Evolutionary conservation across 2,329 filamentous ascomycete genomes (phyloP), one percentile per base, ranked within the genome.

Genomic region (Bertia moriformis): DNA sequence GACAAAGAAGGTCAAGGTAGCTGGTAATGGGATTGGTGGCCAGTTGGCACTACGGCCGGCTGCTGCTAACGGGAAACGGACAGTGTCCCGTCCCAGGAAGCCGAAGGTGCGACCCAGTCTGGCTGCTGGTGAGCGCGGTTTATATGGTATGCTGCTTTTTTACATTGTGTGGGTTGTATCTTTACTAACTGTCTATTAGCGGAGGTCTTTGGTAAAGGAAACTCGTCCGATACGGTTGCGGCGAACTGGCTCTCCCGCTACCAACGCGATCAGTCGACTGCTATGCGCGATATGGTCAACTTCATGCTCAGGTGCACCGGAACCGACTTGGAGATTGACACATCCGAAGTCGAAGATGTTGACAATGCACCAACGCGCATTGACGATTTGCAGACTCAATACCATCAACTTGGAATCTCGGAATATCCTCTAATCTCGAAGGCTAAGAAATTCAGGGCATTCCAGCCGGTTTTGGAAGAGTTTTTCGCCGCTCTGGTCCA

Each of bases 351-450:
- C 33, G 66, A 69, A 45, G 75, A 82, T 49, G 65, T 74, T 33
- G 77, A 82, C 51, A 68, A 73, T 45, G 69, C 66, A 30, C 62
- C 70, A 2, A 61, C 60, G 43, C 10, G 15, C 10, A 17, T 35
- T 18, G 70, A 66, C 46, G 60, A 82, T 18, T 56, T 58, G 22
- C 74, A 81, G 43, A 59, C 29, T 14, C 18, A 18, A 32, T 42
- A 39, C 18, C 19, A 22, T 19, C 45, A 66, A 45, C 63, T 71
- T 51, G 65, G 67, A 29, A 62, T 72, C 18, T 66, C 69, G 4
- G 77, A 82, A 22, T 82, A 81, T 48, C 77, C 77, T 19, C 63
- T 82, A 19, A 69, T 78, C 40, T 70, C 73, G 2, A 77, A 70
- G 51, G 62, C 66, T 20, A 74, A 69, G 48, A 67, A 66, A 39